Percentiles rank a stretch among this genome's conserved stretches.
These are phyloP conservation scores for Rhodotorula sp. DNA, from an alignment of 1,284 basidiomycete genomes.

Conservation along the genomic window DNA sequence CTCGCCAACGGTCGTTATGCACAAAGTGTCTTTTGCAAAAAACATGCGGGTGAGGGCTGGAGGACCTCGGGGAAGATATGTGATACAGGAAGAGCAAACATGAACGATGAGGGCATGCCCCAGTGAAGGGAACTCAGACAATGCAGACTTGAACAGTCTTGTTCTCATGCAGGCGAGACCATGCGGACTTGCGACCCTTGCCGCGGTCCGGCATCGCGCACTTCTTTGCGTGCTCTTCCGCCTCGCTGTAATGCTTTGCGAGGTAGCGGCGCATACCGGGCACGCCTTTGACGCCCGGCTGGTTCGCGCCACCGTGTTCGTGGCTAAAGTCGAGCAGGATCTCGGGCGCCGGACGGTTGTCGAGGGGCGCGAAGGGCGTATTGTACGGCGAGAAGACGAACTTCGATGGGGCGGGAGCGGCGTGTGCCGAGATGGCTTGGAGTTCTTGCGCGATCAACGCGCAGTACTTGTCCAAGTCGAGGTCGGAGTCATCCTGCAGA, in stretches of 20 bases:
- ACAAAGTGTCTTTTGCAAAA: too few relatives aligned
- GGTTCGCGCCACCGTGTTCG: constrained; percentile 20
- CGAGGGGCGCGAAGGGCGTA: constrained; percentile 65
- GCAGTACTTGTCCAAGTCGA: constrained; percentile 67
- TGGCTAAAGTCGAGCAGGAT: constrained; percentile 48
- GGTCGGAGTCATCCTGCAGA: constrained; percentile 56
- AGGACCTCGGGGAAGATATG: too few relatives aligned
- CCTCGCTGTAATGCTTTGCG: constrained; percentile 15
- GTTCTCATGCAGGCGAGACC: neutral
- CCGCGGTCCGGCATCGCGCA: neutral
- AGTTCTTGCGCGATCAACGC: constrained; percentile 62
- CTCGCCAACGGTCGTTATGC: too few relatives aligned
- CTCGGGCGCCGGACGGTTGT: constrained; percentile 59
- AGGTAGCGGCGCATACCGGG: constrained; percentile 22
- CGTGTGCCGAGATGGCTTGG: constrained; percentile 65
- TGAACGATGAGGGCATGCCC: too few relatives aligned
- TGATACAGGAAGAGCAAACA: too few relatives aligned
- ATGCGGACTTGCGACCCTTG: neutral
- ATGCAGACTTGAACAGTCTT: constrained; percentile 4
- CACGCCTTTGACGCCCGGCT: constrained; percentile 18
- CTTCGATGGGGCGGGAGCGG: constrained; percentile 55
- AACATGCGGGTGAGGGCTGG: too few relatives aligned
- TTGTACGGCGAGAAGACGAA: constrained; percentile 61
- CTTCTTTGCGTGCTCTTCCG: constrained; percentile 18
- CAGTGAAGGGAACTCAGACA: neutral